Conservation (phyloP, 768 basidiomycete species). For the Pulveroboletus sp. region DNA sequence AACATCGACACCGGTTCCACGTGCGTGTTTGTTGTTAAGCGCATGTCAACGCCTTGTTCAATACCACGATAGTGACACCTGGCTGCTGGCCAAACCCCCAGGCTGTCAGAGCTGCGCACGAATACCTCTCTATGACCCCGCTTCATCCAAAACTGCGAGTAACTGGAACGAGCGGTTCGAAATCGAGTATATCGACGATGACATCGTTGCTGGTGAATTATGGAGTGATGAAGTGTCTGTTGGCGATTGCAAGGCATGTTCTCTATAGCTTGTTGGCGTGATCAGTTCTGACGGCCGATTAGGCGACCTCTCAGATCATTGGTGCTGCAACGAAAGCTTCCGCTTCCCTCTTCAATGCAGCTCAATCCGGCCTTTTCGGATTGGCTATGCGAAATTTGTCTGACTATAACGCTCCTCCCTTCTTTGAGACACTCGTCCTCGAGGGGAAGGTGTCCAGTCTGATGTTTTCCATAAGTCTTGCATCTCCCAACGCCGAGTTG, state of each 20-base stretch:
- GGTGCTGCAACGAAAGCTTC: neutral
- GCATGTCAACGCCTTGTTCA: neutral
- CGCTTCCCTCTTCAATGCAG: constrained; percentile 6
- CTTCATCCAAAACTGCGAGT: constrained; percentile 3
- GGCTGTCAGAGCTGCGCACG: too few relatives aligned
- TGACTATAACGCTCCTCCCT: constrained; percentile 29
- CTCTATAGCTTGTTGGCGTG: neutral
- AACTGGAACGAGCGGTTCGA: neutral
- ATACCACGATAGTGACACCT: constrained; percentile 21
- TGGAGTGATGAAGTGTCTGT: constrained; percentile 7
- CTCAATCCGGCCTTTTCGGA: constrained; percentile 32
- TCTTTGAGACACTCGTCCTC: constrained; percentile 41
- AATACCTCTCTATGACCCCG: constrained; percentile 30
- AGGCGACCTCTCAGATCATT: constrained; percentile 5
- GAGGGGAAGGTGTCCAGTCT: too few relatives aligned
- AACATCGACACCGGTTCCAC: constrained; percentile 31
- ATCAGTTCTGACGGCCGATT: neutral
- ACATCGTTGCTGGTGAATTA: neutral
- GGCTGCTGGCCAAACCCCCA: constrained; percentile 22
- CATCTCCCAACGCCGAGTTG: constrained; percentile 44
- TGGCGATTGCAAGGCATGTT: constrained; percentile 8
- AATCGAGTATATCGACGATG: neutral
- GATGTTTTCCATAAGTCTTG: constrained; percentile 50
- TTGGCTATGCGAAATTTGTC: constrained; percentile 41
- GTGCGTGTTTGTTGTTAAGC: neutral